phyloP scores from a whole-genome alignment of 2,329 filamentous ascomycete genomes.

The Plectosphaerella cucumerina region DNA sequence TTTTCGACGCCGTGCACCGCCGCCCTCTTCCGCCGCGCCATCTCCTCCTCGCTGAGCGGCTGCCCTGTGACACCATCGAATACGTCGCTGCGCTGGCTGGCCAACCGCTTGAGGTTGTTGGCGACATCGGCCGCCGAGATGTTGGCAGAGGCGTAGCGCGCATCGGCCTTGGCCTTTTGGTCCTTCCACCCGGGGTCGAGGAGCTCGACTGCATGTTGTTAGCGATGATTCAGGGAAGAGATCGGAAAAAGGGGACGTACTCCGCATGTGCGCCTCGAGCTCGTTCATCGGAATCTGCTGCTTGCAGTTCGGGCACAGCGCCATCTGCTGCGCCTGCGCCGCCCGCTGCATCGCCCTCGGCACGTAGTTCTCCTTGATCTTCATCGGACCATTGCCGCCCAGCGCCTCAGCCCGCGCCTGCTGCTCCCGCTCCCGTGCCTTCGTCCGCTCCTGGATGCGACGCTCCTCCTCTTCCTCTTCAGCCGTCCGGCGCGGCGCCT shows the following conservation, averaged over 20 bases:
- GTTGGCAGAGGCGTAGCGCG: conserved; percentile 80
- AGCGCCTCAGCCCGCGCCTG: conserved; percentile 76
- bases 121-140: conserved; percentile 82
- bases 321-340: conserved; percentile 60
- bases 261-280: conserved; percentile 88
- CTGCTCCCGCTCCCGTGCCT: conserved; percentile 61
- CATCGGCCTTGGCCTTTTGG: conserved; percentile 84
- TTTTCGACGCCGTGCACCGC: conserved; percentile 58
- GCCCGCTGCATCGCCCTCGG: conserved; percentile 73
- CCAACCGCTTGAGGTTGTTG: conserved; percentile 91
- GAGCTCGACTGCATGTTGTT: conserved; percentile 66
- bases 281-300: conserved; percentile 85
- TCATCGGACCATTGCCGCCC: conserved; percentile 66
- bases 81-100: conserved; percentile 81
- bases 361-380: conserved; percentile 90
- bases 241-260: conserved; percentile 35
- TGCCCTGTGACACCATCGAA: conserved; percentile 73
- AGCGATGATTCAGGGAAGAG: conserved; percentile 18
- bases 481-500: conserved; percentile 28
- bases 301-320: conserved; percentile 88
- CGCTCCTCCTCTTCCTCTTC: conserved; percentile 60
- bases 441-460: conserved; percentile 58
- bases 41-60: conserved; percentile 67
- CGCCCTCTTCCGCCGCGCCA: conserved; percentile 70
- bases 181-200: conserved; percentile 95